Evolutionary conservation across 306 rosid species (phyloP).

Genomic region (Quercus wislizeni): DNA sequence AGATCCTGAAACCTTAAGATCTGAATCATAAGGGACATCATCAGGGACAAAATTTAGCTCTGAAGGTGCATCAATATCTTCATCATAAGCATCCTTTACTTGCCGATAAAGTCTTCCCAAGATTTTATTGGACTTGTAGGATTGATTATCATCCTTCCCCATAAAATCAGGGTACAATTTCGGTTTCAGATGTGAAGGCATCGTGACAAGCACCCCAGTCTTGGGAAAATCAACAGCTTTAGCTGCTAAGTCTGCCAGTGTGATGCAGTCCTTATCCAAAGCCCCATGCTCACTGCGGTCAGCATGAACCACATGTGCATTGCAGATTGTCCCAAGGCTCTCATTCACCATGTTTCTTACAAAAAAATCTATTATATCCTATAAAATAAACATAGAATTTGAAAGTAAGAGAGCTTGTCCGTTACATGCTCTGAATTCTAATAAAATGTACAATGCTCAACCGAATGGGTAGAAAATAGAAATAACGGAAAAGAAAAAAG

Average conservation of each 20-base stretch:
- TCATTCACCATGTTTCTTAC: slow-evolving; percentile 73
- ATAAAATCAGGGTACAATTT: slow-evolving; percentile 85
- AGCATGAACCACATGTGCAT: slow-evolving; percentile 96
- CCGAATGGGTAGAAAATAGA: too few relatives aligned
- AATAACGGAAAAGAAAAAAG: too few relatives aligned
- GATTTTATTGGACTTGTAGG: slow-evolving; percentile 71
- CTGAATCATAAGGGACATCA: slow-evolving; percentile 54
- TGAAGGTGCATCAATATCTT: slow-evolving; percentile 38
- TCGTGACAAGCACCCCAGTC: slow-evolving; percentile 63
- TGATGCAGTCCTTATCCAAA: slow-evolving; percentile 57
- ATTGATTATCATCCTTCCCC: slow-evolving; percentile 69
- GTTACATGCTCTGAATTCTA: background rate
- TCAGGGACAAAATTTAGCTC: slow-evolving; percentile 24
- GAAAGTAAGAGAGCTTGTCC: background rate
- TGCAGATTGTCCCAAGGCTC: slow-evolving; percentile 73
- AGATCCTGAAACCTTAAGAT: slow-evolving; percentile 57
- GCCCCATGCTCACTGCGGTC: slow-evolving; percentile 73
- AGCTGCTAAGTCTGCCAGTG: slow-evolving; percentile 80
- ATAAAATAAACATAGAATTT: slow-evolving; percentile 30
- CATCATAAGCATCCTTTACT: slow-evolving; percentile 53
- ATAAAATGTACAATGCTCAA: background rate
- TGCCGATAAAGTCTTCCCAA: slow-evolving; percentile 72
- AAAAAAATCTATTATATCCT: slow-evolving; percentile 68
- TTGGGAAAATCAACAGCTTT: slow-evolving; percentile 89
- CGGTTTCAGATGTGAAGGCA: slow-evolving; percentile 69